These are phyloP conservation scores for Cladophialophora carrionii DNA, from an alignment of 2,329 filamentous ascomycete genomes.

Conservation along the genomic window DNA sequence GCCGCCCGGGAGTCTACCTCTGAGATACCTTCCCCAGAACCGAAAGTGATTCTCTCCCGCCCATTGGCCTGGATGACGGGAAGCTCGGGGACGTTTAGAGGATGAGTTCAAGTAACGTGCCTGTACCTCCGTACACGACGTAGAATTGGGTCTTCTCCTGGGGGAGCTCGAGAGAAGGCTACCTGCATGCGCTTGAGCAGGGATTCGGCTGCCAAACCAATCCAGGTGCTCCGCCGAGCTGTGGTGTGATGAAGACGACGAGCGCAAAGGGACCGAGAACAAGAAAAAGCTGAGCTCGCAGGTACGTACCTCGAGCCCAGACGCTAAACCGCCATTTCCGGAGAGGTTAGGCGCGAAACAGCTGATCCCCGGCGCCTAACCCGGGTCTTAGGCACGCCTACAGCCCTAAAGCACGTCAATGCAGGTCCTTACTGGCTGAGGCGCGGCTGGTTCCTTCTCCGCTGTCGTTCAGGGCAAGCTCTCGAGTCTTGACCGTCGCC, in stretches of 20 bases:
- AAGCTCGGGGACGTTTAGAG: too few relatives aligned
- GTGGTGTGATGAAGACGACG: neutral
- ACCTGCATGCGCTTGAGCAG: neutral
- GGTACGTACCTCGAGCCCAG: conserved; percentile 5
- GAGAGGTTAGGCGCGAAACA: conserved; percentile 5
- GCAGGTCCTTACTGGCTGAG: conserved; percentile 16
- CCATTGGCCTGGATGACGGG: too few relatives aligned
- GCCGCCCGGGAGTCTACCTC: neutral
- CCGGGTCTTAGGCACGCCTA: neutral
- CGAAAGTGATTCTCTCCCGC: neutral
- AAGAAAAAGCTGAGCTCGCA: neutral
- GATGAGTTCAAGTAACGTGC: too few relatives aligned
- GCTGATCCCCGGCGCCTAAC: conserved; percentile 5
- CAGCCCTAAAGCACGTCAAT: conserved; percentile 17
- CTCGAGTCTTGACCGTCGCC: neutral
- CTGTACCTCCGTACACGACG: too few relatives aligned
- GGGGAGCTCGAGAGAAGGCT: neutral
- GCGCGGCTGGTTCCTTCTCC: neutral
- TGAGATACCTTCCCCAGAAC: neutral
- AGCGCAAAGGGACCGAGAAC: neutral
- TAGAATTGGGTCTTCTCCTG: neutral
- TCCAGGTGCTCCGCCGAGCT: neutral
- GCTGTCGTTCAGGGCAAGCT: conserved; percentile 3
- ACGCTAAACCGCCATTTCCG: neutral
- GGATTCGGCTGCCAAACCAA: neutral